Base-by-base conservation (phyloP, 2,329 filamentous ascomycete species). In the Orbilia oligospora region DNA sequence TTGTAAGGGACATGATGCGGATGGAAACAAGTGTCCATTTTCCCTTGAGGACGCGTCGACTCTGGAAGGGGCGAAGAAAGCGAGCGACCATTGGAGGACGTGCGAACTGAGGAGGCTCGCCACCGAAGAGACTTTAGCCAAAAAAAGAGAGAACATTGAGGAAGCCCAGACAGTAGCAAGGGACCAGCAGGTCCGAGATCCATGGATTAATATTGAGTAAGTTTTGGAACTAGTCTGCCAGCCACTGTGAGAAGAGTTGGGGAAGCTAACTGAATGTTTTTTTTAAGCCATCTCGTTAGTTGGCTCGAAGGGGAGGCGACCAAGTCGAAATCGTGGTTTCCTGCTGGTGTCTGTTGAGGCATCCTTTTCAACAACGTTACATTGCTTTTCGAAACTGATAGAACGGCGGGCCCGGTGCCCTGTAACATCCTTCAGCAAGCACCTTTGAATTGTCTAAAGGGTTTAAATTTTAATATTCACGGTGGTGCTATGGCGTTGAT, bases 161-260 rank as follows among this genome's bases (percentile, higher is more conserved):
- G 68, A 78, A 46, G 75, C 75, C 4, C 75, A 72, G 24, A 65
- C 36, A 2, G 44, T 78, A 27, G 46, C 71, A n/a, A 65, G 53
- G 38, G 75, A 78, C 30, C 75, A 78, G 36, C 68, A 71, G 53
- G 75, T 72, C 16, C 48, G 75, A 22, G 75, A 78, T 65, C 75
- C 75, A 9, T 78, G 75, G 68, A 78, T 65, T 9, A 78, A 78
- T 69, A 68, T 78, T 44, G 75, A 78, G 75, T 78, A 65, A 72
- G 75, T 72, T 48, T 56, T 16, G 18, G 16, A 51, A 5, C 6
- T 6, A 3, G 4, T 20, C 2, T 41, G 2, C 5, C 12, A 24
- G 3, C 30, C 20, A 5, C 22, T n/a, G 6, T 10, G 36, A 48
- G 56, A 24, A 8, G 18, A 33, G 9, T n/a, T n/a, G 20, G n/a